phyloP scores from a whole-genome alignment of 306 rosid genomes.

The Trifolium fragiferum region DNA sequence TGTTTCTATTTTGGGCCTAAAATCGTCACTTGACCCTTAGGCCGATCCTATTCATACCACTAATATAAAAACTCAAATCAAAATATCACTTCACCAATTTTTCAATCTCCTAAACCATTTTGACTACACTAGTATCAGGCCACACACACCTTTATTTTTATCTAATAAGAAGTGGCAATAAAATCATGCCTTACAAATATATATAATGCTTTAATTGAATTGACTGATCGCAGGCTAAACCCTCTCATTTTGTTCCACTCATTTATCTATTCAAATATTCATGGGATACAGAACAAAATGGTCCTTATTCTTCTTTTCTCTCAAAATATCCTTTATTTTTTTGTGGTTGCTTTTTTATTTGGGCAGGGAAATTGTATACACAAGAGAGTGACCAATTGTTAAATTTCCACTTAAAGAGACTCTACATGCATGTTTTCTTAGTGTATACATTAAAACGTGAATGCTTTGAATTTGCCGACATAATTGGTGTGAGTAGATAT shows the following conservation, averaged over 20 bases:
- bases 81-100: no score
- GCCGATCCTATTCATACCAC: no score
- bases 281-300: not conserved
- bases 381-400: constrained; percentile 16
- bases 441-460: constrained; percentile 33
- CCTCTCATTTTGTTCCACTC: not conserved
- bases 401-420: constrained; percentile 33
- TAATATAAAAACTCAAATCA: no score
- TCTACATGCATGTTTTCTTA: constrained; percentile 17
- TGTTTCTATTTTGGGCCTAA: no score
- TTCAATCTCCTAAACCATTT: no score
- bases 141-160: not conserved
- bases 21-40: no score
- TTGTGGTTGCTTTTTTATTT: constrained; percentile 7
- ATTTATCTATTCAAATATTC: not conserved
- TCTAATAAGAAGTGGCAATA: not conserved
- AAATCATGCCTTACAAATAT: not conserved
- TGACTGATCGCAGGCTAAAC: not conserved
- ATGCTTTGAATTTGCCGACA: constrained; percentile 42
- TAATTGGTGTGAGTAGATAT: not conserved
- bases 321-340: not conserved
- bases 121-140: no score
- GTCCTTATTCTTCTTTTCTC: constrained; percentile 1
- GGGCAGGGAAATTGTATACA: not conserved
- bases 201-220: not conserved